Percentiles rank a stretch among this genome's conserved stretches.
Evolutionary conservation across 371 early-diverging fungal species (phyloP).

Genomic region (Mortierella sp.): DNA sequence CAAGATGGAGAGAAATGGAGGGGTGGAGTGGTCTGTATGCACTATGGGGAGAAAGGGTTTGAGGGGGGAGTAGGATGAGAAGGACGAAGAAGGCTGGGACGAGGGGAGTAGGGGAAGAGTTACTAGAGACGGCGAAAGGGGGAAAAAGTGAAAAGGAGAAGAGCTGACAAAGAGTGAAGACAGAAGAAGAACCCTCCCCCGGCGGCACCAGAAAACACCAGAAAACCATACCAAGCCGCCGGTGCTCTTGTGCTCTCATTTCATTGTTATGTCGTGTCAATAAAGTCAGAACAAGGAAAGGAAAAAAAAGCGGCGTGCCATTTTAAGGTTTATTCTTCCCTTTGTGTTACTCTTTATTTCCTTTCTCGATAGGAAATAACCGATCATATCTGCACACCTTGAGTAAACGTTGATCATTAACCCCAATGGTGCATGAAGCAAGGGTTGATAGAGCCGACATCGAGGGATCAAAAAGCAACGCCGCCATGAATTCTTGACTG

Average conservation of each 20-base stretch:
- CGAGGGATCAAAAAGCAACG: too few relatives aligned
- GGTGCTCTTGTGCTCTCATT: not conserved
- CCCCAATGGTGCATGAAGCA: too few relatives aligned
- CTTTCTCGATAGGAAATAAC: too few relatives aligned
- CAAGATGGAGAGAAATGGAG: not conserved
- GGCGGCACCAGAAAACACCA: not conserved
- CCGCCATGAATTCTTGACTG: too few relatives aligned
- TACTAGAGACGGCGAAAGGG: not conserved
- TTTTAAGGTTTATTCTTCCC: not conserved
- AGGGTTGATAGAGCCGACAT: too few relatives aligned
- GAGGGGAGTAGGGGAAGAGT: not conserved
- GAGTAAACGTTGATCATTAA: too few relatives aligned
- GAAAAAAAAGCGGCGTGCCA: constrained; percentile 2
- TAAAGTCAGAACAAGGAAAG: not conserved
- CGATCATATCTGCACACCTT: too few relatives aligned
- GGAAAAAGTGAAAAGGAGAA: not conserved
- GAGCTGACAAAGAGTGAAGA: not conserved
- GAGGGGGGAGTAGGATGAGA: not conserved
- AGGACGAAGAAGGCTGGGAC: not conserved
- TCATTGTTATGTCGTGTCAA: not conserved
- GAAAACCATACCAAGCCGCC: not conserved
- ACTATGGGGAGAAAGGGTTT: not conserved
- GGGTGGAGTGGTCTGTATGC: not conserved
- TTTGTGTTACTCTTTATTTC: too few relatives aligned
- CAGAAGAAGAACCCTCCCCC: not conserved